phyloP scores from a whole-genome alignment of 257 asterid genomes.

The Fraxinus excelsior region DNA sequence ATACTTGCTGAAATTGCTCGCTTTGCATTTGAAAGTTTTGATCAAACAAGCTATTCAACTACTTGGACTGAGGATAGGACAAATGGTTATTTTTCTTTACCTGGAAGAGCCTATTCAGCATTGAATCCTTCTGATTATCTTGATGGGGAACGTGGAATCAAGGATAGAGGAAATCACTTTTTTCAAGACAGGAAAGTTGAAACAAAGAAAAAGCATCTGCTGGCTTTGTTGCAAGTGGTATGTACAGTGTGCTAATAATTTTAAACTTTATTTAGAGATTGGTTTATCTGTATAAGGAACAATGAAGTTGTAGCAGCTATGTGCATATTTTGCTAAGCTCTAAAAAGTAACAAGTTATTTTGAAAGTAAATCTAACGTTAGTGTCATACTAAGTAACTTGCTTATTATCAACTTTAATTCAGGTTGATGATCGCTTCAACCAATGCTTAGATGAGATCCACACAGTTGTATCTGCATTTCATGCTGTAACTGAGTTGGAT shows the following conservation, averaged over 20 bases:
- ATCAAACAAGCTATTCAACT: slow-evolving; percentile 27
- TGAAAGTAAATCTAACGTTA: not conserved
- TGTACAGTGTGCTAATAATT: not conserved
- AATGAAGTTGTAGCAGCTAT: too few relatives aligned
- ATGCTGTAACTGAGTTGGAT: slow-evolving; percentile 76
- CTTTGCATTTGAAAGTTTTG: slow-evolving; percentile 46
- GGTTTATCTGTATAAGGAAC: not conserved
- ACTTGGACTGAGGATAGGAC: slow-evolving; percentile 24
- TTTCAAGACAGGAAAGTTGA: slow-evolving; percentile 40
- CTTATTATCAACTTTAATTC: not conserved
- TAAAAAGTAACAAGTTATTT: too few relatives aligned
- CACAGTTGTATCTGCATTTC: slow-evolving; percentile 73
- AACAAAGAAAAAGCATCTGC: slow-evolving; percentile 60
- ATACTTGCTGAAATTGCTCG: slow-evolving; percentile 69
- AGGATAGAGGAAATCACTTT: slow-evolving; percentile 22
- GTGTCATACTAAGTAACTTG: not conserved
- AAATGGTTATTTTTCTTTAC: slow-evolving; percentile 23
- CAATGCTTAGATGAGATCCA: slow-evolving; percentile 85
- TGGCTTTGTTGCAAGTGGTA: slow-evolving; percentile 76
- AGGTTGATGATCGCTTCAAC: slow-evolving; percentile 84
- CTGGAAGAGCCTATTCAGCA: slow-evolving; percentile 26
- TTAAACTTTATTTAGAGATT: not conserved
- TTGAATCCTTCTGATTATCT: slow-evolving; percentile 21
- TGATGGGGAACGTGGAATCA: slow-evolving; percentile 18
- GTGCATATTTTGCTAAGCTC: not conserved